These are phyloP conservation scores for Sporothrix schenckii DNA, from an alignment of 2,329 filamentous ascomycete genomes.

Conservation along the genomic window DNA sequence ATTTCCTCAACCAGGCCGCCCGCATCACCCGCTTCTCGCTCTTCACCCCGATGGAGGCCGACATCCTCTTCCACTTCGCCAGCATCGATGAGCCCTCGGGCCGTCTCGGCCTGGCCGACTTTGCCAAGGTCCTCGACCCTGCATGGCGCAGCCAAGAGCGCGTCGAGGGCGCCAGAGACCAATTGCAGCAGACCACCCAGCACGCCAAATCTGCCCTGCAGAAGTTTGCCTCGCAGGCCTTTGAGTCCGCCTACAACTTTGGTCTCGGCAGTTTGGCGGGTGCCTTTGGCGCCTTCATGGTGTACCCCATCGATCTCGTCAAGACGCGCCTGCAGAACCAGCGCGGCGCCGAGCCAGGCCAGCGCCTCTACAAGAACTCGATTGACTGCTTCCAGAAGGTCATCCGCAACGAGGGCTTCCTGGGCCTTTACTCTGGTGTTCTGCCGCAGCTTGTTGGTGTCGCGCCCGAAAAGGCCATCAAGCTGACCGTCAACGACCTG, in stretches of 20 bases:
- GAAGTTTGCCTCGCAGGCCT: conserved; percentile 63
- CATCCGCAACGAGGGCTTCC: conserved; percentile 85
- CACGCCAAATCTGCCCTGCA: conserved; percentile 58
- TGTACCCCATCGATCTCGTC: conserved; percentile 97
- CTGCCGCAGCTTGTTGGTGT: conserved; percentile 94
- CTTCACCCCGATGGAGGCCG: conserved; percentile 98
- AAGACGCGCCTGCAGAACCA: conserved; percentile 99
- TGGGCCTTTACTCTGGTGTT: conserved; percentile 90
- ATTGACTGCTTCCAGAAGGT: conserved; percentile 94
- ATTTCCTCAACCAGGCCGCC: conserved; percentile 93
- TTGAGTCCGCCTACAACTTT: conserved; percentile 89
- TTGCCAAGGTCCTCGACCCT: conserved; percentile 91
- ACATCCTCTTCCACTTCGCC: conserved; percentile 98
- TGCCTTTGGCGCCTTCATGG: conserved; percentile 98
- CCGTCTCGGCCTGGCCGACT: conserved; percentile 78
- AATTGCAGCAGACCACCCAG: conserved; percentile 42
- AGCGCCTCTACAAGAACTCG: conserved; percentile 94
- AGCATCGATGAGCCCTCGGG: conserved; percentile 88
- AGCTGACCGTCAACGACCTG: conserved; percentile 96
- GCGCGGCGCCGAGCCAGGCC: conserved; percentile 76
- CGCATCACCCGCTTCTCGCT: conserved; percentile 90
- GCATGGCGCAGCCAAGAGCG: conserved; percentile 76
- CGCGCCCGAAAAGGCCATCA: conserved; percentile 99
- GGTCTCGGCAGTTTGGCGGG: conserved; percentile 84
- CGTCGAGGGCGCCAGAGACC: conserved; percentile 47